phyloP scores from a whole-genome alignment of 495 filamentous ascomycete genomes.

The Gamarada debralockiae region DNA sequence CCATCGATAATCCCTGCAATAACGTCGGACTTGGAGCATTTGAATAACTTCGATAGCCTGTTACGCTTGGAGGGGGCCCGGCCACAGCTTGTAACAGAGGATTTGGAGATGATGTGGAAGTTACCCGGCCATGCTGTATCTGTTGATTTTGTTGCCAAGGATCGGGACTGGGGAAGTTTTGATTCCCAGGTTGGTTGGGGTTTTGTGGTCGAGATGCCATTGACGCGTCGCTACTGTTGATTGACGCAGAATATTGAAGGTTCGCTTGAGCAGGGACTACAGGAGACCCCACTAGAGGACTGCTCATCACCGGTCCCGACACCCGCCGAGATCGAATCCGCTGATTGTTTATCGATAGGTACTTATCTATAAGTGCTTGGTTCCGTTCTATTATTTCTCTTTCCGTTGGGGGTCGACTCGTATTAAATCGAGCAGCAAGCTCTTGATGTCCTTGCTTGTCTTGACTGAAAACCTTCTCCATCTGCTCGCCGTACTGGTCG shows the following conservation, averaged over 20 bases:
- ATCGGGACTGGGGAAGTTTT: constrained; percentile 13
- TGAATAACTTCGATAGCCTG: background rate
- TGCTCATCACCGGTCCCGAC: background rate
- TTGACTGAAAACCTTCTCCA: constrained; percentile 38
- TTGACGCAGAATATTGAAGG: background rate
- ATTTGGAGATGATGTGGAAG: constrained; percentile 5
- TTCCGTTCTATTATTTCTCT: constrained; percentile 29
- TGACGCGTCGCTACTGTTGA: background rate
- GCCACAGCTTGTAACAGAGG: background rate
- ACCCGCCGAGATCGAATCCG: background rate
- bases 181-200: background rate
- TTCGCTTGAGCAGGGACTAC: background rate
- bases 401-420: constrained; percentile 25
- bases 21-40: constrained; percentile 10
- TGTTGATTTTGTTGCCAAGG: constrained; percentile 1
- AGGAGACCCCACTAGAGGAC: background rate
- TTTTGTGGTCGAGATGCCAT: background rate
- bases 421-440: constrained; percentile 16
- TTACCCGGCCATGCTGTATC: background rate
- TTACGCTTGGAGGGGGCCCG: background rate
- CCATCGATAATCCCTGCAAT: constrained; percentile 9
- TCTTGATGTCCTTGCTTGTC: constrained; percentile 28
- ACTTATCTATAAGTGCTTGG: constrained; percentile 8
- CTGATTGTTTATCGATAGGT: constrained; percentile 8
- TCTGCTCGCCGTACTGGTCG: constrained; percentile 21